Conservation (phyloP, 805 yeast genomes). For the Cyberlindnera sargentensis region DNA sequence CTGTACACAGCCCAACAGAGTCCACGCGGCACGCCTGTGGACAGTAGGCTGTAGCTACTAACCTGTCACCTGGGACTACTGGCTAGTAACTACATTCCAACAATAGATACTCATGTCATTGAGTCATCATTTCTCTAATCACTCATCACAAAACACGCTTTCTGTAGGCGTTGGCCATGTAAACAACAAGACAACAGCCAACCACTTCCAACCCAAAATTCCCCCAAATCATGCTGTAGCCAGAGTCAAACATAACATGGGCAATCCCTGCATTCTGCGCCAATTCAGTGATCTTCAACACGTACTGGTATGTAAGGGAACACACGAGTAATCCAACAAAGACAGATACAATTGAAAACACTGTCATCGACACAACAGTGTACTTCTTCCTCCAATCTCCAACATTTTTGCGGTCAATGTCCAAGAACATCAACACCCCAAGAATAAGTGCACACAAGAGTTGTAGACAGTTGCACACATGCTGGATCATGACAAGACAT, state of each 20-base stretch:
- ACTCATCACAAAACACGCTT: constrained; percentile 6
- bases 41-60: no score
- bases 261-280: constrained; percentile 21
- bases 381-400: constrained; percentile 3
- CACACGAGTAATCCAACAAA: constrained; percentile 14
- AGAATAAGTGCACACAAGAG: neutral
- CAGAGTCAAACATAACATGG: constrained; percentile 13
- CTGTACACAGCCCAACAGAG: no score
- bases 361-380: constrained; percentile 6
- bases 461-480: neutral
- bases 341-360: constrained; percentile 10
- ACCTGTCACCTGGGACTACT: no score
- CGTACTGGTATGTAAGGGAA: constrained; percentile 21
- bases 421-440: constrained; percentile 3
- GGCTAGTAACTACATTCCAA: no score
- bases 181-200: constrained; percentile 5
- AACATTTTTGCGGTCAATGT: neutral
- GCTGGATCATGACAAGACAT: constrained; percentile 10
- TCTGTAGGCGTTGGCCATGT: constrained; percentile 17
- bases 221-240: constrained; percentile 17
- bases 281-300: constrained; percentile 13
- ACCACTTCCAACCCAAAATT: constrained; percentile 12
- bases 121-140: neutral
- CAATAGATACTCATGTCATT: neutral
- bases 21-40: no score